Base-by-base conservation (phyloP, 2,329 filamentous ascomycete genomes). In the Chaetomium sp. region DNA sequence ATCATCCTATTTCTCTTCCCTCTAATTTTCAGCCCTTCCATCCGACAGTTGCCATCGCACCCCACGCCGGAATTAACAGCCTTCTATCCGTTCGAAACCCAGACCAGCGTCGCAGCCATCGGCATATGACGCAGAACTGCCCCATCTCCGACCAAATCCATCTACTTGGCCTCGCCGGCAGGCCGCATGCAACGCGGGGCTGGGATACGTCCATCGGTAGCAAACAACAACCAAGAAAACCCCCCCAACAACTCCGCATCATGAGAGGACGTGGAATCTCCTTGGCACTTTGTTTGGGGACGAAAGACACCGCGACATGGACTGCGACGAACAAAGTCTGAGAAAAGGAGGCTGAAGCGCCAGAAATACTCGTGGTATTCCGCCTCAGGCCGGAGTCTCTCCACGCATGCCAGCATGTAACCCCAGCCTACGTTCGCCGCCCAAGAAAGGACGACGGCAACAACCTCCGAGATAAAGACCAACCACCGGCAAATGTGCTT, bases 341-440 rank as follows among this genome's bases (percentile, higher is more conserved):
- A 31, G 33, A 7, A 13, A 12, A 47, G 7, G n/a, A 33, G 8
- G 25, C 50, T n/a, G 42, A 60, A 33, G 47, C 57, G 21, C 31
- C 19, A 42, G 33, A 38, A 53, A 57, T 49, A 38, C 49, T 27
- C 47, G 53, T 53, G 35, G 45, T 61, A 61, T 57, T 61, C 54
- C 35, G 53, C 54, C 35, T n/a, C 29, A 35, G 38, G 29, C 63
- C 45, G 21, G 29, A n/a, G 7, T n/a, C 35, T 10, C 31, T 42
- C 45, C 45, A 42, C 38, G 38, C 35, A 58, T 35, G 35, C 56
- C 55, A 27, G 33, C 33, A 29, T 38, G 45, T 42, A n/a, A 19
- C 21, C 21, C 31, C 33, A 31, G 21, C 21, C 38, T 55, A 16
- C 35, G 10, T 25, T 45, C 31, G 31, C 29, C 55, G 27, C 35